phyloP scores from a whole-genome alignment of 2,329 filamentous ascomycete species.

The Fonsecaea multimorphosa region DNA sequence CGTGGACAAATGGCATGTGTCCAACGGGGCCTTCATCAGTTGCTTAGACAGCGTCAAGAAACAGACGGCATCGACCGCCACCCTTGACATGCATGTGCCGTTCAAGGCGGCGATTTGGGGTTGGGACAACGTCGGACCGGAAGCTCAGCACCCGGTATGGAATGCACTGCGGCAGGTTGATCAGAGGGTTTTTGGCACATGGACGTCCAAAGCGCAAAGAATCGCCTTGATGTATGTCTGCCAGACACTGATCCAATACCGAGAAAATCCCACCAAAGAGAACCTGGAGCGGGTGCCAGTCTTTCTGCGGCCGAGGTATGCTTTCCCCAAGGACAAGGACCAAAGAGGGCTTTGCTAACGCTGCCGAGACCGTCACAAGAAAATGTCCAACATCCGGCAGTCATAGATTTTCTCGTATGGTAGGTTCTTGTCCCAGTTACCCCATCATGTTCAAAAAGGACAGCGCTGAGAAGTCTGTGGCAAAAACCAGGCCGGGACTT shows the following conservation, averaged over 20 bases:
- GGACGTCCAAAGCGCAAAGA: constrained; percentile 36
- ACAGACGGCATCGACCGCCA: constrained; percentile 15
- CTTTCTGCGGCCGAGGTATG: constrained; percentile 33
- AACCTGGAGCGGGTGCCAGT: constrained; percentile 36
- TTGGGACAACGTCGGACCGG: constrained; percentile 36
- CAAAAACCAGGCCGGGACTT: constrained; percentile 27
- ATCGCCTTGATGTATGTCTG: constrained; percentile 39
- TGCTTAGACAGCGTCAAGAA: constrained; percentile 29
- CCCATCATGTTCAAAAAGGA: not conserved
- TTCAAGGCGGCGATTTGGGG: constrained; percentile 38
- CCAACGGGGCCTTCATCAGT: constrained; percentile 36
- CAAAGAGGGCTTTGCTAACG: not conserved
- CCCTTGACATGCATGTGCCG: constrained; percentile 34
- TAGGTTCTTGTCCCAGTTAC: constrained; percentile 7
- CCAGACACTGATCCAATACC: constrained; percentile 35
- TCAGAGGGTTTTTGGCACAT: constrained; percentile 37
- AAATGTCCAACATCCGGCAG: constrained; percentile 37
- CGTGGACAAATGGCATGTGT: constrained; percentile 37
- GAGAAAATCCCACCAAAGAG: constrained; percentile 36
- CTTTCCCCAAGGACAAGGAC: not conserved
- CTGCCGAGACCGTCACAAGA: constrained; percentile 34
- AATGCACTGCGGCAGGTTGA: constrained; percentile 35
- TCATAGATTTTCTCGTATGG: constrained; percentile 39
- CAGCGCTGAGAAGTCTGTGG: not conserved
- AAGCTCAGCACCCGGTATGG: constrained; percentile 36